Evolutionary conservation across 108 stramenopile genomes (phyloP).

Genomic region (Pseudonitzschia delicatissima): DNA sequence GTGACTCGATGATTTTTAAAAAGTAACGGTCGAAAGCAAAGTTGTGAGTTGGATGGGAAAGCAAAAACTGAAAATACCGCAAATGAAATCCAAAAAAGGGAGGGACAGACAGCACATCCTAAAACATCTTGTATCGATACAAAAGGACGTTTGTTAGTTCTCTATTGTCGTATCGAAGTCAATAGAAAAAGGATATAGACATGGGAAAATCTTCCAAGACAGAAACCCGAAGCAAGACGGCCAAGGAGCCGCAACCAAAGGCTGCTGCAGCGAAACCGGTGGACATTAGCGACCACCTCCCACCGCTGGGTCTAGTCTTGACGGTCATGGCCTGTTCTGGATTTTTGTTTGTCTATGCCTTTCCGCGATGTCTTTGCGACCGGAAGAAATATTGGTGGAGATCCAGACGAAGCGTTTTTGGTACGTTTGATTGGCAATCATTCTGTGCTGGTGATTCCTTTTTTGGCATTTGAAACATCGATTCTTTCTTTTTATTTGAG

Average conservation of each 20-base stretch:
- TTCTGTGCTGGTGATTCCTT: background rate
- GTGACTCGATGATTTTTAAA: background rate
- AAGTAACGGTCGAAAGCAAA: conserved; percentile 5
- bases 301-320: conserved; percentile 61
- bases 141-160: too few species aligned
- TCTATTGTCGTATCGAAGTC: too few species aligned
- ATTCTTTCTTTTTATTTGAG: background rate
- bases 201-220: conserved; percentile 7
- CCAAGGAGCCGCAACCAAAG: background rate
- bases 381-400: conserved; percentile 64
- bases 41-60: background rate
- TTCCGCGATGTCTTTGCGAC: conserved; percentile 81
- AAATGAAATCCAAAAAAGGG: background rate
- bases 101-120: background rate
- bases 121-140: too few species aligned
- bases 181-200: background rate
- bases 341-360: conserved; percentile 62
- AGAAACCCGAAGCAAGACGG: background rate
- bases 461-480: background rate
- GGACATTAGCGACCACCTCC: conserved; percentile 53
- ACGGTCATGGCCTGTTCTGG: conserved; percentile 77
- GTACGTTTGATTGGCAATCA: conserved; percentile 37
- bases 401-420: conserved; percentile 49
- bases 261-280: background rate
- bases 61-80: background rate